Conservation (phyloP, 352 stramenopile species). For the Halophytophthora polymorphica region DNA sequence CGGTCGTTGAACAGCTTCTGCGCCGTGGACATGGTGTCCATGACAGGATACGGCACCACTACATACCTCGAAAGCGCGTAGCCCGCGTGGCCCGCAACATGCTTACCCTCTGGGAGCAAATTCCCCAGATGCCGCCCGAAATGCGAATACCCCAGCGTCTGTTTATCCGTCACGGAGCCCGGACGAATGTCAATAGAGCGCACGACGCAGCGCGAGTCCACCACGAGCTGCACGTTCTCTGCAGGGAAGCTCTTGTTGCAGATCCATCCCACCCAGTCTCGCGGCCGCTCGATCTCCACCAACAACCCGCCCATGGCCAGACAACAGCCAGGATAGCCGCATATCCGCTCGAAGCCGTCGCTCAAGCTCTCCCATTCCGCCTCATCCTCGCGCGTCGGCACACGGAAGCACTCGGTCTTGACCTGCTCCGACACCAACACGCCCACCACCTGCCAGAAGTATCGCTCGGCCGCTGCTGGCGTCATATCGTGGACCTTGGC, state of each 20-base stretch:
- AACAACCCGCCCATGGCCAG: conserved; percentile 19
- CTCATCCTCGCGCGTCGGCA: conserved; percentile 8
- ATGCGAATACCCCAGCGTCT: conserved; percentile 15
- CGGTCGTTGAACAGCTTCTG: conserved; percentile 17
- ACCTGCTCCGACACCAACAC: conserved; percentile 15
- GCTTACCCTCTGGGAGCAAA: conserved; percentile 17
- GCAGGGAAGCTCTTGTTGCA: conserved; percentile 18
- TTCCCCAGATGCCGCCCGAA: conserved; percentile 13
- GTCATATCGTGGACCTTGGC: conserved; percentile 8
- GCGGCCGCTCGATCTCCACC: conserved; percentile 17
- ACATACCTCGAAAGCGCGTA: conserved; percentile 17
- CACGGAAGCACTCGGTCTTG: conserved; percentile 13
- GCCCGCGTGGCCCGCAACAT: conserved; percentile 15
- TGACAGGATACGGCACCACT: conserved; percentile 16
- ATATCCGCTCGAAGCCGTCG: conserved; percentile 17
- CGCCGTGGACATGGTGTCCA: not conserved
- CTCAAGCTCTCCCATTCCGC: conserved; percentile 9
- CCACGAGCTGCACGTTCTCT: conserved; percentile 23
- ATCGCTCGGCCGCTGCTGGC: conserved; percentile 2
- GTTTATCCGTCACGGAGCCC: conserved; percentile 12
- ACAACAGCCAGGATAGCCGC: conserved; percentile 19
- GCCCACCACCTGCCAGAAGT: conserved; percentile 21
- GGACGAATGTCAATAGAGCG: conserved; percentile 21
- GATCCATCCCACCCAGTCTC: conserved; percentile 19
- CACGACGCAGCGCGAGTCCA: conserved; percentile 18